Evolutionary conservation across 441 rosid species (phyloP), one percentile per base, ranked within the genome.

Genomic region (Cnidoscolus chayamansa): DNA sequence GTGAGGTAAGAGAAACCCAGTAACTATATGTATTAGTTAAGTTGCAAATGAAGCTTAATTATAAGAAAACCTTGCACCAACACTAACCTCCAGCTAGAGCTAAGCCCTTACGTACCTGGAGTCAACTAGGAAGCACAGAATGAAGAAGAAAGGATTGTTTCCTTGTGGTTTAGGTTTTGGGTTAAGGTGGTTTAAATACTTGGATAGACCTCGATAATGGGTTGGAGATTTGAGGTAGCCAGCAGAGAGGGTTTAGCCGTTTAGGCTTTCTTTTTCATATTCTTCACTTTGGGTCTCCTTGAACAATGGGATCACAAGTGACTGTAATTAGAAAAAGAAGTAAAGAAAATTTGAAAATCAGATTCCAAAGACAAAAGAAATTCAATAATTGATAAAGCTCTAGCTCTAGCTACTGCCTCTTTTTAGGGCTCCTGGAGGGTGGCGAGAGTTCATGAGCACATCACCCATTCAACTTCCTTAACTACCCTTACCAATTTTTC

Each of bases 251-350:
- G 75, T 50, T 68, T 57, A 9, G 45, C 45, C 58, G 43, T 32
- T 67, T 74, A 65, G 72, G 69, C 74, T 80, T 83, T 83, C 78
- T 77, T 79, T 81, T 81, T 74, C 76, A 64, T 79, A 73, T 74
- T 77, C 76, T 79, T 72, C 77, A 73, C 84, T 82, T 82, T 80
- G 75, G 64, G 54, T 71, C 80, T 71, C 80, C 76, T 77, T 76
- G 78, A 80, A 68, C 79, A 71, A 74, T 74, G 84, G 80, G 74
- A 78, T 76, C 77, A 63, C 72, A 50, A 48, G 63, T 56, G 69
- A 71, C 74, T 72, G 71, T 68, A 78, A 53, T 68, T 72, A 56
- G 70, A 76, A 73, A 77, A 73, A 75, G 68, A 68, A 31, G 72
- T 68, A 55, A 73, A 77, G 77, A 64, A 59, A 74, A 67, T 51